Evolutionary conservation across 768 basidiomycete species (phyloP), one percentile per base, ranked within the genome.

Genomic region (Dentipellis sp.): DNA sequence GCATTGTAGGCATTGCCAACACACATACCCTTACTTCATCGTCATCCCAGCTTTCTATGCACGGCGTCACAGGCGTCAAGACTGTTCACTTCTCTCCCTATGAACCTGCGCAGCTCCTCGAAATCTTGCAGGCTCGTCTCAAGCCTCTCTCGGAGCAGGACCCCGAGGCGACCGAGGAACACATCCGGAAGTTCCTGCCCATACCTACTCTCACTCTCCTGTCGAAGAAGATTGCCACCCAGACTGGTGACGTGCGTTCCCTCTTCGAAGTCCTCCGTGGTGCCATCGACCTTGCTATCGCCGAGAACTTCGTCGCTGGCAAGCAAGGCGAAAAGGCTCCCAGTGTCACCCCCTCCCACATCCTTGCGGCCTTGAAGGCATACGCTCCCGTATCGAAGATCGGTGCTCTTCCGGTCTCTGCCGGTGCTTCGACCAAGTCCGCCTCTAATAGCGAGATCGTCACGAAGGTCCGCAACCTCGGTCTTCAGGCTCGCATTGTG

Each of bases 41-140:
- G 0, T 62, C 63, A 12, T 65, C 71, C 9, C 72, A 74, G 0
- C 58, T 75, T 64, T 57, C 74, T 10, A 63, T 69, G 10, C 59
- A 64, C 10, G 62, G 69, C 10, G 45, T 65, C 11, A 59, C 50
- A 3, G 61, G 65, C 16, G 78, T 86, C 21, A 69, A 73, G 22
- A 91, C 89, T 1, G 70, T 92, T 37, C 90, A 92, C 66, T 93
- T 94, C 65, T 73, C 83, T 17, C 88, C 91, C 0, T 94, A 94
- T 65, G 82, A 82, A 0, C 78, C 88, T 14, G 62, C 75, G 6
- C 86, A 92, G 63, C 76, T 94, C 9, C 78, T 83, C 38, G 72
- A 78, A 9, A 87, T 94, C 61, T 72, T 92, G 6, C 76, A 78
- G 50, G 73, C 81, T 4, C 82, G 91, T 22, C 75, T 93, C 37